These are phyloP conservation scores for Lactarius akahatsu DNA, from an alignment of 768 basidiomycete species.

Conservation along the genomic window DNA sequence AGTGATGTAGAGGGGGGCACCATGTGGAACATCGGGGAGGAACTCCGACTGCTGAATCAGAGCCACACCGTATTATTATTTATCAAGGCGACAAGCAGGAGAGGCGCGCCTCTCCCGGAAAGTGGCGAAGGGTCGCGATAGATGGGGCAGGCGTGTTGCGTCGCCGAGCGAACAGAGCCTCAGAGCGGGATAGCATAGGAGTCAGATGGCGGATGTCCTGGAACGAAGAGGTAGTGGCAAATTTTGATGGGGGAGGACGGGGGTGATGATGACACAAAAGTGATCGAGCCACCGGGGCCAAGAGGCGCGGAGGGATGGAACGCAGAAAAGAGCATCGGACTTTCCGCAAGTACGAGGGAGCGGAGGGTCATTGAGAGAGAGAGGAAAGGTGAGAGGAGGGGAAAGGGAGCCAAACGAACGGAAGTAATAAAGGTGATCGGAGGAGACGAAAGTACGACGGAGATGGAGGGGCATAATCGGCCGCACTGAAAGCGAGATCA, in stretches of 20 bases:
- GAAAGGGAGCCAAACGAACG: slow-evolving; percentile 5
- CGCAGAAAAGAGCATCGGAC: neutral
- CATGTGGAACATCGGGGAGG: slow-evolving; percentile 2
- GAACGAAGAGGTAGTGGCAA: neutral
- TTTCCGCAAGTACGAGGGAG: slow-evolving; percentile 3
- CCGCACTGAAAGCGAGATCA: slow-evolving; percentile 26
- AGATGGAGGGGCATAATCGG: slow-evolving; percentile 21
- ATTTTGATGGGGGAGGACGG: slow-evolving; percentile 15
- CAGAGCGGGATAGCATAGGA: slow-evolving; percentile 8
- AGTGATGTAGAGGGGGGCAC: neutral
- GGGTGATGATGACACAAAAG: slow-evolving; percentile 10
- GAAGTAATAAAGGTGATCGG: slow-evolving; percentile 27
- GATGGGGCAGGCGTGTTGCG: slow-evolving; percentile 10
- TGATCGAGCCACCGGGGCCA: neutral
- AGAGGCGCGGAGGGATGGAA: neutral
- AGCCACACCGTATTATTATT: neutral
- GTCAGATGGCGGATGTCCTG: slow-evolving; percentile 2
- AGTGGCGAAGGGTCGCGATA: neutral
- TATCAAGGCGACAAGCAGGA: neutral
- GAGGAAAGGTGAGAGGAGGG: neutral
- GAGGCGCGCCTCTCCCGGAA: neutral
- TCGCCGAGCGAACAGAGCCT: slow-evolving; percentile 10
- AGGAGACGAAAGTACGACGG: slow-evolving; percentile 2
- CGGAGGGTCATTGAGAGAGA: neutral
- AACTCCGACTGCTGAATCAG: slow-evolving; percentile 4